Evolutionary conservation across 2,329 filamentous ascomycete species (phyloP).

Genomic region (Neoarthrinium moseri): DNA sequence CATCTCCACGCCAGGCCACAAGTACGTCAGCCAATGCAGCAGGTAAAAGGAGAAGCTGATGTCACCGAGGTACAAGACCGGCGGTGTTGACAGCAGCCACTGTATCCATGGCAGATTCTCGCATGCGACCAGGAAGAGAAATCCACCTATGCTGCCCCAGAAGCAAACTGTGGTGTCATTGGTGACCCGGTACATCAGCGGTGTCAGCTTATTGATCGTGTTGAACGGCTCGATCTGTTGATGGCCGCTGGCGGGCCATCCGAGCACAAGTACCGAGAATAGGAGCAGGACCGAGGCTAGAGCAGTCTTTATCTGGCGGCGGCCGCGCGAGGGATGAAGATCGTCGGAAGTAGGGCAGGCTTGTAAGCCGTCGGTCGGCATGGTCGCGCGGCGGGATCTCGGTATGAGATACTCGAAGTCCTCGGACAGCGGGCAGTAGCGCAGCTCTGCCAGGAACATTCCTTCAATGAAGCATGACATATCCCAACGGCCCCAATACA

Average conservation of each 20-base stretch:
- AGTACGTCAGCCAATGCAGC: conserved; percentile 2
- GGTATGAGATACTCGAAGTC: not conserved
- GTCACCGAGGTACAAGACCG: conserved; percentile 6
- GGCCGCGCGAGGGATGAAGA: too few species aligned
- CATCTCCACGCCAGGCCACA: not conserved
- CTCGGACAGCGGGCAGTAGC: not conserved
- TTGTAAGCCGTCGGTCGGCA: too few species aligned
- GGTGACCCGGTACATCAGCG: not conserved
- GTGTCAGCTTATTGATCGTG: not conserved
- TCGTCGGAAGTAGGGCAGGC: too few species aligned
- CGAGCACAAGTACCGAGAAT: not conserved
- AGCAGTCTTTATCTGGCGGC: too few species aligned
- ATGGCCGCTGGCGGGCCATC: not conserved
- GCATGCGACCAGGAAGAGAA: not conserved
- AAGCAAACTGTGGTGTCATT: not conserved
- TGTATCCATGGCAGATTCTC: conserved; percentile 1
- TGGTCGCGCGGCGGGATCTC: not conserved
- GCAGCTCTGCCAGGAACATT: conserved; percentile 6
- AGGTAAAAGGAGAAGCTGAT: conserved; percentile 10
- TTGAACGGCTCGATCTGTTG: not conserved
- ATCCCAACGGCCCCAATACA: not conserved
- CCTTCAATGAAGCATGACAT: conserved; percentile 2
- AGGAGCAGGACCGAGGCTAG: not conserved
- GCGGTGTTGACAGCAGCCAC: not conserved
- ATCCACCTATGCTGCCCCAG: conserved; percentile 3